phyloP scores from a whole-genome alignment of 1,284 basidiomycete species.

The Rhodotorula sp. region DNA sequence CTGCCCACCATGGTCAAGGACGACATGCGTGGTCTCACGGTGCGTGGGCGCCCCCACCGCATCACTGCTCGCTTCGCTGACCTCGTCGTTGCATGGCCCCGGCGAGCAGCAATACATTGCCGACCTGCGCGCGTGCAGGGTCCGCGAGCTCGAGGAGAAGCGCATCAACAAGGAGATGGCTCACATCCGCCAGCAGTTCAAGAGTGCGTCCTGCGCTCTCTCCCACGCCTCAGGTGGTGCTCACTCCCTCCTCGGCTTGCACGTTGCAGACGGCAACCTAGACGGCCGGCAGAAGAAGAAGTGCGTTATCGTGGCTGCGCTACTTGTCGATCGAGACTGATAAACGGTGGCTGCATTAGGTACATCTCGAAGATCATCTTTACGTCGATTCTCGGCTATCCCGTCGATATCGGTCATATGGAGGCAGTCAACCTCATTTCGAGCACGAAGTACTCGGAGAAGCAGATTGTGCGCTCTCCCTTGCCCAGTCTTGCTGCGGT shows the following conservation, averaged over 20 bases:
- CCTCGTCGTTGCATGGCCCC: not conserved
- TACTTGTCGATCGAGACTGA: not conserved
- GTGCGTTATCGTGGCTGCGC: slow-evolving; percentile 56
- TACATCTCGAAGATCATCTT: slow-evolving; percentile 95
- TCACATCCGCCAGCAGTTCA: slow-evolving; percentile 98
- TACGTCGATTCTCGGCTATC: slow-evolving; percentile 98
- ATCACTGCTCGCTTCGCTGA: not conserved
- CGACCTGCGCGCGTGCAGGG: slow-evolving; percentile 88
- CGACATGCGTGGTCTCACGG: slow-evolving; percentile 42
- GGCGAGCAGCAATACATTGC: slow-evolving; percentile 80
- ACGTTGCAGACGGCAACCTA: slow-evolving; percentile 77
- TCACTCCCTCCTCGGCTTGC: not conserved
- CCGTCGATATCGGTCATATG: slow-evolving; percentile 98
- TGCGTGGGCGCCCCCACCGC: not conserved
- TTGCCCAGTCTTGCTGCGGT: not conserved
- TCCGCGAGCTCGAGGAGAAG: slow-evolving; percentile 90
- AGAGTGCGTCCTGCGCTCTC: slow-evolving; percentile 60
- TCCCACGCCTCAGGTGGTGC: not conserved
- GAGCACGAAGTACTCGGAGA: slow-evolving; percentile 94
- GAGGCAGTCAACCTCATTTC: slow-evolving; percentile 98
- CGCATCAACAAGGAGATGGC: slow-evolving; percentile 99
- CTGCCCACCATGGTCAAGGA: slow-evolving; percentile 32
- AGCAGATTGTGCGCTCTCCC: slow-evolving; percentile 80
- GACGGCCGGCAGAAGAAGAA: slow-evolving; percentile 99
- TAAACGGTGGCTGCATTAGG: slow-evolving; percentile 54